Base-by-base conservation (phyloP, 805 yeast species). In the Metschnikowia reukaufii region DNA sequence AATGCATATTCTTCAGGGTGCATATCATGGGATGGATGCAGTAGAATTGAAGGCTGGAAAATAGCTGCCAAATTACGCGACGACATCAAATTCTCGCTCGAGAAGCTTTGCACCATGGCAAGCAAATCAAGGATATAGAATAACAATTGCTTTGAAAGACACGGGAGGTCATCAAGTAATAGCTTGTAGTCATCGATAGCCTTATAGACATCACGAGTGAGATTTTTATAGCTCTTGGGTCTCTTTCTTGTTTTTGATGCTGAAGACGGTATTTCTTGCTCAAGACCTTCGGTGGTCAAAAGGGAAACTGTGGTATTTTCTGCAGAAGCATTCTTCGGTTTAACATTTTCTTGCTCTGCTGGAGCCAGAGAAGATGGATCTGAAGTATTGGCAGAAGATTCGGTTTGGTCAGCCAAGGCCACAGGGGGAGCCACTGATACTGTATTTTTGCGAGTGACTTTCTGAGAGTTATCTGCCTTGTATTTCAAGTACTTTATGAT, bases 41-140 rank as follows among this genome's bases (percentile, higher is more conserved):
- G 86, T 44, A 94, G 72, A 15, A 94, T 82, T n/a, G 96, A 87
- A 3, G 99, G 98, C 68, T 94, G 99, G 70, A 94, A 94, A 47
- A 94, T 88, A 1, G 98, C 96, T 1, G 98, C 96, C 53, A 94
- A 72, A 63, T 94, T 94, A 57, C 89, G 80, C 1, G 96, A 88
- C 1, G 97, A 83, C 99, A 94, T 94, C 53, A 88, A 72, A 63
- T 91, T 94, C 49, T 80, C 80, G 41, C 78, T 79, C 13, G 95
- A 77, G 59, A 86, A 84, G 49, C 85, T 81, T 36, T 90, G 86
- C 59, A 94, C 95, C 69, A 90, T 79, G 12, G 96, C 85, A 48
- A 94, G 73, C 54, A 94, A 71, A 65, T 94, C 99, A 51, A 94
- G 68, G 18, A 94, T 79, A 70, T 94, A 94, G 53, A 90, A 86